Evolutionary conservation across 1,284 basidiomycete genomes (phyloP), one percentile per base, ranked within the genome.

Genomic region (Cryptococcus deneoformans): DNA sequence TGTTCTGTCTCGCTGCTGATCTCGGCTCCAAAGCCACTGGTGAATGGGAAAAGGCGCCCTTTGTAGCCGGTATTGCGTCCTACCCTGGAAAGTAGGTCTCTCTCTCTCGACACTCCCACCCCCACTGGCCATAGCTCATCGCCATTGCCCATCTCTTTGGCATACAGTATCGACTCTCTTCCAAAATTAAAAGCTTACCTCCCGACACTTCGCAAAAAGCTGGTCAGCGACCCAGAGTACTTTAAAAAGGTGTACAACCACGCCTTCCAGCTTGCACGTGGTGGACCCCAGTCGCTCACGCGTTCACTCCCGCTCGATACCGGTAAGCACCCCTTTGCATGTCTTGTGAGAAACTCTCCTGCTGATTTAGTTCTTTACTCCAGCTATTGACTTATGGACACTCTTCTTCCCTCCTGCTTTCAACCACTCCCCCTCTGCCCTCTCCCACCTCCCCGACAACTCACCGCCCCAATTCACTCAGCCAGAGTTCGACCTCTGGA

Each of bases 241-340:
- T 98, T 95, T 79, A 84, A 84, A 62, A 85, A 86, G 62, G 90
- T 97, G 9, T 99, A 98, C 79, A 84, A 84, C 64, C 88, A 87
- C 76, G 89, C 91, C 0, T 99, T 97, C 70, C 85, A 87, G 60
- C 91, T 97, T 76, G 89, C 87, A 34, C 85, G 88, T 58, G 38
- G 44, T 5, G 24, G 20, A 24, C 34, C 39, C 5, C 14, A 36
- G 10, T 6, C 49, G 6, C 12, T 35, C n/a, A 38, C 34, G 24
- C 51, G 44, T 34, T 45, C 51, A 10, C 42, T 45, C n/a, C 29
- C 43, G 10, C 52, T 45, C 8, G 35, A 45, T 5, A 53, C 43
- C 7, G 29, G 44, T 53, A 34, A 10, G 43, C 35, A 29, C 29
- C 29, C 29, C 29, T 29, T 24, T 37, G 35, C 8, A 24, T 6